phyloP scores from a whole-genome alignment of 192 early-diverging fungal species.

The Coemansia brasiliensis region DNA sequence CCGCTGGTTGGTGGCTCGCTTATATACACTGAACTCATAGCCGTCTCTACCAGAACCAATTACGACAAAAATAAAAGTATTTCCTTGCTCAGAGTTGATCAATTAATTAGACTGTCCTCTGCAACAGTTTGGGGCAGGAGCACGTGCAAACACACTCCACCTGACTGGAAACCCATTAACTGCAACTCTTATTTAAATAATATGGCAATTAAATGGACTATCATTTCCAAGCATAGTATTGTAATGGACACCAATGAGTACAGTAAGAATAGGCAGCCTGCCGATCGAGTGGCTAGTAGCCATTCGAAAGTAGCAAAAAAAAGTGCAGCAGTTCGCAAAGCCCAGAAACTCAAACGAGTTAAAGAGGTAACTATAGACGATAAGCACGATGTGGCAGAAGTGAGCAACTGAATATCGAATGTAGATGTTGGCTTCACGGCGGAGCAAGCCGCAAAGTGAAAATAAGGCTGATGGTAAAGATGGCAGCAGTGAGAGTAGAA shows the following conservation, averaged over 20 bases:
- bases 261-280: not conserved
- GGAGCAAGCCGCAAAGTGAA: not conserved
- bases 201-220: not conserved
- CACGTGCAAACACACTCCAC: too few relatives aligned
- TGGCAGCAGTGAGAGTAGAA: not conserved
- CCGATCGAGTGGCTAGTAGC: not conserved
- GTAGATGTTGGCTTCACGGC: slow-evolving; percentile 8
- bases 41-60: not conserved
- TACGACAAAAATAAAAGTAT: not conserved
- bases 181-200: too few relatives aligned
- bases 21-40: slow-evolving; percentile 48
- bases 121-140: too few relatives aligned
- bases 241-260: not conserved
- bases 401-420: not conserved
- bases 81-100: not conserved
- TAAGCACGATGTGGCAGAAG: not conserved
- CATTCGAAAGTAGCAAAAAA: slow-evolving; percentile 7
- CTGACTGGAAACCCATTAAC: too few relatives aligned
- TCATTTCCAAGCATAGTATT: too few relatives aligned
- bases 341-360: slow-evolving; percentile 28
- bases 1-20: slow-evolving; percentile 59
- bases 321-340: not conserved
- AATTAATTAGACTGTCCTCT: too few relatives aligned
- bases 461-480: not conserved
- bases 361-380: slow-evolving; percentile 18